Base-by-base conservation (phyloP, 345 rosid species). In the Streptanthus diversifolius region DNA sequence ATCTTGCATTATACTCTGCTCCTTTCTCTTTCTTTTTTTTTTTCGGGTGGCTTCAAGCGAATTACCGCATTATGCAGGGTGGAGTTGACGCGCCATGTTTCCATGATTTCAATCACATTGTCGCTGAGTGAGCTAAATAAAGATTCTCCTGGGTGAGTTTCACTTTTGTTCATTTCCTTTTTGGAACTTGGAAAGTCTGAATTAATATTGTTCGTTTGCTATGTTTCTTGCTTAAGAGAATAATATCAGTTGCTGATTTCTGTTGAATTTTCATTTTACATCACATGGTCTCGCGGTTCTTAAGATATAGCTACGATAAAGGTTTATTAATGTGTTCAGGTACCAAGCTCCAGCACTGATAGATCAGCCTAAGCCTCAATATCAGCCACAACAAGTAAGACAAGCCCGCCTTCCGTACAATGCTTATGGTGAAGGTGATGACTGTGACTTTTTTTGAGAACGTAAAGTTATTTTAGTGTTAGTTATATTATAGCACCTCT, bases 21-120 rank as follows among this genome's bases (percentile, higher is more conserved):
- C 33, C 11, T 48, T 40, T 14, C 30, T 45, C n/a, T n/a, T n/a
- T n/a, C n/a, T 30, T 63, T 53, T 44, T 14, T 24, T 12, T 62
- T 13, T 43, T 63, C 5, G 2, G 52, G 27, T 48, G 12, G 45
- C 25, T 63, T 35, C 1, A 64, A 78, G 43, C 18, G 40, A 32
- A 1, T 81, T 67, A 24, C 15, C n/a, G 1, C 82, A 13, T 83
- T 65, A 49, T 85, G 83, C 89, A 95, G 99, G 67, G 97, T 95
- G 82, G 95, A 95, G 83, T 83, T 85, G 89, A 89, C 93, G 54
- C 92, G 97, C 41, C 90, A 88, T 63, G 97, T 95, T 75, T 95
- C 96, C 43, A 85, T 91, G 97, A 89, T 95, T 68, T 86, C 99
- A 57, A 82, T 95, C 71, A 88, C 97, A 41, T 84, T 95, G 63